Base-by-base conservation (phyloP, 2,329 filamentous ascomycete species). In the Byssoonygena ceratinophila region DNA sequence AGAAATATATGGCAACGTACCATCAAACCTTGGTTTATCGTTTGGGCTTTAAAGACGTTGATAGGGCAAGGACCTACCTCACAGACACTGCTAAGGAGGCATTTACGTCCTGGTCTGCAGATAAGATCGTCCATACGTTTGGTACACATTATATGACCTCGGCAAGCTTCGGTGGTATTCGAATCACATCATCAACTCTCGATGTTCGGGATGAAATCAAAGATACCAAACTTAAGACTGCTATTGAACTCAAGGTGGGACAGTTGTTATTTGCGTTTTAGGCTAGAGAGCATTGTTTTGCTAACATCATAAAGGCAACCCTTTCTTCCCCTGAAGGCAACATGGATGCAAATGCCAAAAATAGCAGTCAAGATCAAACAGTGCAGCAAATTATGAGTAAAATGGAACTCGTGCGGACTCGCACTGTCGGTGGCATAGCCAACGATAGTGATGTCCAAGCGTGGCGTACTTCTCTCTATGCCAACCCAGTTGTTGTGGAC, bases 1-100 rank as follows among this genome's bases (percentile, higher is more conserved):
- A 49, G 46, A 49, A 49, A 14, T 49, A 49, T n/a, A 49, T 49
- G 46, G 46, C 46, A 6, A 49, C 46, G 1, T 49, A 49, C 46
- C 46, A 49, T 40, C 46, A 49, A 25, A 49, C 46, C 1, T 22
- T 40, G 34, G 25, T 49, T 18, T 49, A 49, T 22, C 46, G 46
- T 11, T 14, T 49, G 2, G 46, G 46, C 4, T 49, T 49, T 18
- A 49, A 49, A 20, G 46, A 49, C 16, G 23, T 49, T 31, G 46
- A 49, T 31, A 34, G 41, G 22, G 46, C 46, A 20, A 49, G 12
- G n/a, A 14, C 1, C 11, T 18, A 49, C n/a, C 23, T 49, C 6
- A 49, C 46, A 14, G 46, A 49, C 14, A 49, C 46, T 8, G 46
- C 46, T n/a, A 49, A 20, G n/a, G 46, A 49, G 14, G 46, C 46